Base-by-base conservation (phyloP, 441 rosid species). In the Gossypium schwendimanii region DNA sequence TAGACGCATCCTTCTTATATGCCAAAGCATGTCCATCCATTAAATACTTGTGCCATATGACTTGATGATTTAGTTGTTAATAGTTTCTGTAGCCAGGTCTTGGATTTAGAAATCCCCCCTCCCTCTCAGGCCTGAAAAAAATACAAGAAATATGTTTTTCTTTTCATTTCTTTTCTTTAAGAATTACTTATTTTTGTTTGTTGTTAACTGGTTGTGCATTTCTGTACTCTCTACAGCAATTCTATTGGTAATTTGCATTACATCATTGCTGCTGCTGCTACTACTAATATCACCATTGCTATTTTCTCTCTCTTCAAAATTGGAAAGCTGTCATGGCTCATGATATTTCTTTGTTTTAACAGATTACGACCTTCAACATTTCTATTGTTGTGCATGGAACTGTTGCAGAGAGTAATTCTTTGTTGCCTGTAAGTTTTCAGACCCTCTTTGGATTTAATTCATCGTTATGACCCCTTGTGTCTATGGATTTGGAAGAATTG, bases 301-400 rank as follows among this genome's bases (percentile, higher is more conserved):
- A 45, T 21, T 15, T 50, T 4, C 49, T 69, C 20, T 69, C 31
- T 53, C 24, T 15, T 50, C 33, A 17, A 41, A 60, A 14, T 24
- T 55, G 31, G 36, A 54, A 31, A 54, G 23, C 55, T 36, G 44
- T 73, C 33, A 53, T 7, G 24, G 9, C 55, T 70, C 36, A 68
- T 14, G 24, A 54, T 60, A 24, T 8, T 53, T 66, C 20, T 57
- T 49, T 4, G n/a, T 12, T 23, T 65, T 33, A 21, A 21, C 92
- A 94, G 97, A 85, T 94, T 73, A 88, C 88, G 57, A 94, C 98
- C 77, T 94, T 94, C 84, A 88, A 92, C 81, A 91, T 94, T 74
- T 86, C 91, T 49, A 65, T 87, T 84, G 96, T 94, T 62, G 97
- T 89, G 81, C 98, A 81, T 71, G 98, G 98, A 71, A 91, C 97